phyloP scores from a whole-genome alignment of 257 asterid species.

The Paulownia fortunei region DNA sequence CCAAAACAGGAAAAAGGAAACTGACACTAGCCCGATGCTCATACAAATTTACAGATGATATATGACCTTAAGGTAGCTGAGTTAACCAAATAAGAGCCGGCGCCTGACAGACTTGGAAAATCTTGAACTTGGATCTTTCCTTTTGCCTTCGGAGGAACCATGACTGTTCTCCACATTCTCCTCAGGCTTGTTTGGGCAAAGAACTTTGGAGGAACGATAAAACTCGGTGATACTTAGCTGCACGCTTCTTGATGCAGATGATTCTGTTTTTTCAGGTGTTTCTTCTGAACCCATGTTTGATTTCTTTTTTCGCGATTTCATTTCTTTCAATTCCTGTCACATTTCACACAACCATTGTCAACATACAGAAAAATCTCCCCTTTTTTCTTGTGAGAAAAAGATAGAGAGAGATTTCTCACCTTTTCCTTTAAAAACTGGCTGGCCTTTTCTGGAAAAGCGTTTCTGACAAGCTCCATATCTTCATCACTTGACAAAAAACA shows the following conservation, averaged over 20 bases:
- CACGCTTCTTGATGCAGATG: constrained; percentile 50
- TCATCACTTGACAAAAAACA: constrained; percentile 79
- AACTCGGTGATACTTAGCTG: constrained; percentile 80
- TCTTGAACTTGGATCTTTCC: constrained; percentile 47
- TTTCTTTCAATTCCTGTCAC: constrained; percentile 70
- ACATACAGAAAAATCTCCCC: not conserved
- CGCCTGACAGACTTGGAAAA: constrained; percentile 81
- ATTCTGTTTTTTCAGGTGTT: constrained; percentile 51
- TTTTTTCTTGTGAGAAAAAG: constrained; percentile 11
- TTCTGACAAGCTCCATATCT: constrained; percentile 77
- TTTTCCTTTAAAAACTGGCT: constrained; percentile 60
- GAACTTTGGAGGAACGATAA: constrained; percentile 71
- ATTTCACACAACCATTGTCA: constrained; percentile 32
- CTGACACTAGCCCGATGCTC: not conserved
- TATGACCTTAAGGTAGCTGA: constrained; percentile 7
- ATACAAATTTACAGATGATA: constrained; percentile 21
- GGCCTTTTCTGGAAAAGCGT: constrained; percentile 74
- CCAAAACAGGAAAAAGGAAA: constrained; percentile 9
- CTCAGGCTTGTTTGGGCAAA: constrained; percentile 42
- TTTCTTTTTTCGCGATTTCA: constrained; percentile 57
- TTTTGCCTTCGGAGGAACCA: constrained; percentile 54
- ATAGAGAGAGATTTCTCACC: constrained; percentile 48
- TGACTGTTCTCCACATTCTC: constrained; percentile 38
- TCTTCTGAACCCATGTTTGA: constrained; percentile 35
- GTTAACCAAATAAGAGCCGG: constrained; percentile 66